phyloP scores from a whole-genome alignment of 345 rosid species.

The Linum lewisii region DNA sequence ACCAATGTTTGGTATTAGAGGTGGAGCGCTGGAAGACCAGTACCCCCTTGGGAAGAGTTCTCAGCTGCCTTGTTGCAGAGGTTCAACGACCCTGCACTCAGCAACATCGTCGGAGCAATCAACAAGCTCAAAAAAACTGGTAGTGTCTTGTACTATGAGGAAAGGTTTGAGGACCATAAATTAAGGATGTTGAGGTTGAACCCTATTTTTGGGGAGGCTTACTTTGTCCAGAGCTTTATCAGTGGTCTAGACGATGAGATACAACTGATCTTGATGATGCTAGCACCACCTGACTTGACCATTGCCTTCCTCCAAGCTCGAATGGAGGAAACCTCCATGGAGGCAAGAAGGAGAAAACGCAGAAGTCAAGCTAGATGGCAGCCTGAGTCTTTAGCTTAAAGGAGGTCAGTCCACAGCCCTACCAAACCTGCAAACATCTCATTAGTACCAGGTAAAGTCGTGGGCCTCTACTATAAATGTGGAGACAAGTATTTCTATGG shows the following conservation, averaged over 20 bases:
- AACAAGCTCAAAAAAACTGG: background rate
- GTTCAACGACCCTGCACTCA: no score
- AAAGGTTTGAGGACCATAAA: background rate
- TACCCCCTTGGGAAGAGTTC: no score
- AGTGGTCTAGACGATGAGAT: background rate
- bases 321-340: background rate
- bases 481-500: background rate
- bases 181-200: background rate
- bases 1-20: no score
- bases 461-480: background rate
- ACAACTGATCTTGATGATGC: background rate
- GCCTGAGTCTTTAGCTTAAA: no score
- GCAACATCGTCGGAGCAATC: background rate
- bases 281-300: background rate
- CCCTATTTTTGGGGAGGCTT: background rate
- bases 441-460: background rate
- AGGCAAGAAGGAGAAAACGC: no score
- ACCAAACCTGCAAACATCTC: no score
- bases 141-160: background rate
- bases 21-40: no score
- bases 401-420: no score
- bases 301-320: background rate
- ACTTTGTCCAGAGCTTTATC: background rate
- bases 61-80: no score
- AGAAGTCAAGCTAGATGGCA: no score